Base-by-base conservation (phyloP, 2,329 filamentous ascomycete genomes). In the Diaporthe capsici region DNA sequence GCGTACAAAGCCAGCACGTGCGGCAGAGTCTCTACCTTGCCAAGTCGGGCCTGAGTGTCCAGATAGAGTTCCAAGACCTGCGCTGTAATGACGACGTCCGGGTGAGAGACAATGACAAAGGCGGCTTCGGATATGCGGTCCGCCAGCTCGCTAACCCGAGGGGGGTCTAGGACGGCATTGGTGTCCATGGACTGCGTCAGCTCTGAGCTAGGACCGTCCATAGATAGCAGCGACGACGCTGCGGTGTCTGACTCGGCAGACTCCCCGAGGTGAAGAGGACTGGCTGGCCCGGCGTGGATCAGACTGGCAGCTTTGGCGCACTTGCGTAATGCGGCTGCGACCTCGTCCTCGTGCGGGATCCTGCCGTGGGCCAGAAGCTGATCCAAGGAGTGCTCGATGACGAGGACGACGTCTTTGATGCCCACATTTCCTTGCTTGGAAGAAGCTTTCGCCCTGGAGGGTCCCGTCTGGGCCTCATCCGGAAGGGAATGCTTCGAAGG, bases 1-100 rank as follows among this genome's bases (percentile, higher is more conserved):
- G 95, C 94, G 83, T 96, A 98, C 72, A 98, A 88, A 74, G 92
- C 87, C 81, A 99, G 93, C 57, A 95, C 91, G 76, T 93, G 90
- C 9, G 96, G 95, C 77, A 98, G 90, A 60, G 94, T 92, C 78
- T 94, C 91, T 3, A 95, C 92, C 74, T 90, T 92, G 77, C 92
- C 90, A 58, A 98, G 90, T 15, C 92, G 88, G 39, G 92, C 88
- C 83, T 98, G 95, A 60, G 95, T 91, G 51, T 90, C 88, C 77
- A 98, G 92, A 84, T 98, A 98, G 79, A 90, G 84, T 75, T 90
- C 87, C 53, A 98, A 90, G 47, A 96, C 87, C 42, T 89, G 86
- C 12, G 93, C 91, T 6, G 94, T 94, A 81, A 98, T 94, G 85
- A 95, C 94, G 65, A 98, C 92, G 76, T 93, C 92, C 5, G 93